Percentiles rank a stretch among this genome's conserved stretches.
Conservation (phyloP, 2,329 filamentous ascomycete genomes). For the Calonectria hawksworthii region DNA sequence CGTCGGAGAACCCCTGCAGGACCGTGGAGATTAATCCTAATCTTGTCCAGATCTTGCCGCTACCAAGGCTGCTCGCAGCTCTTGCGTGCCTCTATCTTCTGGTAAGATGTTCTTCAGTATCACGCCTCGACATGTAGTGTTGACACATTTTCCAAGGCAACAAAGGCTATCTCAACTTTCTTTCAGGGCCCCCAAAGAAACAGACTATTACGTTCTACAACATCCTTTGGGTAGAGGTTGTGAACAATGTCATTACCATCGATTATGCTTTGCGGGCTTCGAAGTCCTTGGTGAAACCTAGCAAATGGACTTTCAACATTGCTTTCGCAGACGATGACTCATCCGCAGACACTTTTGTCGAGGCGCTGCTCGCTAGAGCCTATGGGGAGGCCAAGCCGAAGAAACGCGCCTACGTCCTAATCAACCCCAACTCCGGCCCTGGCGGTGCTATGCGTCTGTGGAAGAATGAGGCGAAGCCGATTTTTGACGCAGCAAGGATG, state of each 20-base stretch:
- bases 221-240: slow-evolving; percentile 83
- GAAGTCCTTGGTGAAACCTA: slow-evolving; percentile 72
- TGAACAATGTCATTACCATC: slow-evolving; percentile 74
- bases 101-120: slow-evolving; percentile 29
- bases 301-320: slow-evolving; percentile 69
- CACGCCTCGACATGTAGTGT: neutral
- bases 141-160: neutral
- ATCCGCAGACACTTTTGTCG: slow-evolving; percentile 72
- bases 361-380: slow-evolving; percentile 75
- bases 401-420: slow-evolving; percentile 87
- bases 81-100: slow-evolving; percentile 37
- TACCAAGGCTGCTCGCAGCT: slow-evolving; percentile 38
- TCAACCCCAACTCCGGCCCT: slow-evolving; percentile 93
- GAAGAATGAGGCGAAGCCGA: slow-evolving; percentile 80
- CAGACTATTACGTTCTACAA: slow-evolving; percentile 81
- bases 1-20: slow-evolving; percentile 22
- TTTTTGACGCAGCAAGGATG: slow-evolving; percentile 87
- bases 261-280: slow-evolving; percentile 76
- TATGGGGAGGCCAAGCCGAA: slow-evolving; percentile 77
- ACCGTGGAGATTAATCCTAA: slow-evolving; percentile 25
- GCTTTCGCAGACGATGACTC: slow-evolving; percentile 44
- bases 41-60: slow-evolving; percentile 39
- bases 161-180: neutral
- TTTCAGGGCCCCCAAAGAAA: slow-evolving; percentile 29
- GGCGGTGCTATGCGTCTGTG: slow-evolving; percentile 82